Conservation (phyloP, 352 stramenopile species). For the Phytophthora agathidicida region DNA sequence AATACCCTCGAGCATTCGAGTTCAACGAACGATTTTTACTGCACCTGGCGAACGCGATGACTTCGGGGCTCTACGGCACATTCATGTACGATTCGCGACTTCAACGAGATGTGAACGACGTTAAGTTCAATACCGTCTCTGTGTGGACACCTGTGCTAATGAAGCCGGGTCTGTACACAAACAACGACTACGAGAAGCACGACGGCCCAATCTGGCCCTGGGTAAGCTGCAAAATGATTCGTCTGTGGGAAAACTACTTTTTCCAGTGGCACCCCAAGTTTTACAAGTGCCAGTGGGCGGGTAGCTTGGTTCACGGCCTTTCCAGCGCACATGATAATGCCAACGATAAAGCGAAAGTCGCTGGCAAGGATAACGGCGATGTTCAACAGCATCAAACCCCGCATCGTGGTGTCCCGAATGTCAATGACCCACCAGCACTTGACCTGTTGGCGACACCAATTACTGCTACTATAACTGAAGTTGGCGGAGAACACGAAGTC, state of each 20-base stretch:
- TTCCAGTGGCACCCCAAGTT: conserved; percentile 89
- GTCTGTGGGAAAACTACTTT: conserved; percentile 84
- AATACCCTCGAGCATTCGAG: conserved; percentile 85
- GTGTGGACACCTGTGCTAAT: conserved; percentile 84
- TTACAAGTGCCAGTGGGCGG: conserved; percentile 77
- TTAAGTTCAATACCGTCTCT: conserved; percentile 62
- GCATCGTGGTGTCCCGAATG: conserved; percentile 6
- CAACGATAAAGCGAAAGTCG: background rate
- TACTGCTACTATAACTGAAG: conserved; percentile 28
- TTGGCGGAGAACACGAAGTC: conserved; percentile 18
- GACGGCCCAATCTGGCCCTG: conserved; percentile 80
- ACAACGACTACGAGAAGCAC: conserved; percentile 50
- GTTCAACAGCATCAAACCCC: conserved; percentile 19
- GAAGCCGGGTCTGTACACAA: conserved; percentile 51
- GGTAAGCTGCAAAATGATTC: conserved; percentile 81
- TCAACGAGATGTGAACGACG: conserved; percentile 69
- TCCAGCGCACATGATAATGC: conserved; percentile 20
- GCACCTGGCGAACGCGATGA: conserved; percentile 80
- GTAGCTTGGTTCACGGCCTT: conserved; percentile 46
- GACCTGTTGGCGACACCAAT: conserved; percentile 35
- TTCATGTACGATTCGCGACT: conserved; percentile 83
- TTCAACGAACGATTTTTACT: conserved; percentile 88
- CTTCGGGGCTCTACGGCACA: conserved; percentile 81
- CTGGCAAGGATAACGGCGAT: conserved; percentile 10
- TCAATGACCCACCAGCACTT: conserved; percentile 28